Evolutionary conservation across 768 basidiomycete genomes (phyloP).

Genomic region (Tulasnella sp.): DNA sequence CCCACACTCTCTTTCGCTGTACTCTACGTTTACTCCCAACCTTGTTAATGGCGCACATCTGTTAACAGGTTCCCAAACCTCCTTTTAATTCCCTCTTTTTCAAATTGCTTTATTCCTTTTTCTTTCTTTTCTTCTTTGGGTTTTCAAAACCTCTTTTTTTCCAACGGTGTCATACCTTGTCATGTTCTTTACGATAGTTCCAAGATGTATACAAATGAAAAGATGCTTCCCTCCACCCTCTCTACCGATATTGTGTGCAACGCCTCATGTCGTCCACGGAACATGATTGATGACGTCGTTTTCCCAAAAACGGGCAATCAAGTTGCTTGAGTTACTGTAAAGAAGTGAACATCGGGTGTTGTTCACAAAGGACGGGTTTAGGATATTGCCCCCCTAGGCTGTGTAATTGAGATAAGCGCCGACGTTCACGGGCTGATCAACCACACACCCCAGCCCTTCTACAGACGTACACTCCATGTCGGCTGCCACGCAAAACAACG

Average conservation of each 20-base stretch:
- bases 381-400: no score
- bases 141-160: neutral
- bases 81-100: neutral
- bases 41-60: neutral
- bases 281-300: no score
- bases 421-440: no score
- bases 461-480: no score
- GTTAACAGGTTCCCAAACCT: neutral
- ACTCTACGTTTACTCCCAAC: neutral
- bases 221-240: neutral
- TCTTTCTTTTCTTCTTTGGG: neutral
- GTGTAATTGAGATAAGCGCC: no score
- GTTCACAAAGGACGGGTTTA: no score
- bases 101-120: neutral
- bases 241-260: neutral
- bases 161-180: neutral
- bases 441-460: no score
- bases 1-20: neutral
- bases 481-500: no score
- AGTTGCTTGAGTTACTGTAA: no score
- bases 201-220: neutral
- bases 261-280: no score
- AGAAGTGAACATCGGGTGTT: no score
- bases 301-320: no score
- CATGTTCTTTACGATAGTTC: neutral